Percentiles rank a stretch among this genome's conserved stretches.
Evolutionary conservation across 306 rosid species (phyloP).

Genomic region (Fragaria nilgerrensis): DNA sequence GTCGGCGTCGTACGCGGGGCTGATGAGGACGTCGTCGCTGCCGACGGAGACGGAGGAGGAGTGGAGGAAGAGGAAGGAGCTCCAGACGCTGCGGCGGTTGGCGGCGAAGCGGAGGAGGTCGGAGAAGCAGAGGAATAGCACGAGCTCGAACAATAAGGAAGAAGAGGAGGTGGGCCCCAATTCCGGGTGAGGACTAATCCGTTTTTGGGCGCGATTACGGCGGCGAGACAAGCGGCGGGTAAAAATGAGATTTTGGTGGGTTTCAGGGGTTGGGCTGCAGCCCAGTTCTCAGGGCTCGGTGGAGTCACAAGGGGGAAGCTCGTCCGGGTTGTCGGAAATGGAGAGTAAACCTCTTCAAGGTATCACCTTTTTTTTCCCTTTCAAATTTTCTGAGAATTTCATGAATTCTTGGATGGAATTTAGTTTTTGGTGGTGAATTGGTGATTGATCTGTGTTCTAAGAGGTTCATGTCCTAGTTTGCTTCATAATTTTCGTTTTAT

Average conservation of each 20-base stretch:
- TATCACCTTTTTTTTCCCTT: constrained; percentile 3
- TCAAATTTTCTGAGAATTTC: not conserved
- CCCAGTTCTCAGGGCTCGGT: constrained; percentile 64
- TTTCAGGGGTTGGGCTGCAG: constrained; percentile 40
- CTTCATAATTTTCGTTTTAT: not conserved
- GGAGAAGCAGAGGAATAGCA: constrained; percentile 68
- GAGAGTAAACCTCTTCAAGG: constrained; percentile 73
- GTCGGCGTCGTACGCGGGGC: constrained; percentile 28
- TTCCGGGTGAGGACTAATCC: constrained; percentile 17
- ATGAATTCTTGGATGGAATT: constrained; percentile 3
- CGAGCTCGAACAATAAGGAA: not conserved
- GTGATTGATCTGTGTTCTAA: not conserved
- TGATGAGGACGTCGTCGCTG: constrained; percentile 68
- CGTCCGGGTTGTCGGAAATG: constrained; percentile 76
- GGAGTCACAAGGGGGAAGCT: constrained; percentile 83
- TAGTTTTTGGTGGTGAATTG: not conserved
- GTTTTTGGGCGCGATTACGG: constrained; percentile 37
- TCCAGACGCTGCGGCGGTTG: constrained; percentile 82
- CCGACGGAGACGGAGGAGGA: constrained; percentile 91
- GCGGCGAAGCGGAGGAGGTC: constrained; percentile 85
- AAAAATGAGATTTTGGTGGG: constrained; percentile 30
- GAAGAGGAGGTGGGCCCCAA: constrained; percentile 34
- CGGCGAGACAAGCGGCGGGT: constrained; percentile 34
- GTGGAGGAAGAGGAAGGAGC: constrained; percentile 95
- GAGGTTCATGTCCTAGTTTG: not conserved